Evolutionary conservation across 352 stramenopile species (phyloP).

Genomic region (Thraustotheca clavata): DNA sequence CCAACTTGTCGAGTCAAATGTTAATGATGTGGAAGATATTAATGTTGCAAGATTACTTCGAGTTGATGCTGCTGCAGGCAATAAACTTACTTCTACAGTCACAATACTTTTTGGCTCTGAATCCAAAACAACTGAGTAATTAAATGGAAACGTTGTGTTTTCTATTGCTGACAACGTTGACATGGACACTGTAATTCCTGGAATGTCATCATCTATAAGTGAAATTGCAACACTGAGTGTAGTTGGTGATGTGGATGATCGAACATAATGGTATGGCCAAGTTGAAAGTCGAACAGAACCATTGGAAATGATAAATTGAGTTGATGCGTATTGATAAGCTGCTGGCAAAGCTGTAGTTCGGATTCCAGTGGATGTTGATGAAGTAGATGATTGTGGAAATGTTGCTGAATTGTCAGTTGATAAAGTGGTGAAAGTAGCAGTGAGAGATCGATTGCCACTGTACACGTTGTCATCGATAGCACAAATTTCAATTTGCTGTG

Average conservation of each 20-base stretch:
- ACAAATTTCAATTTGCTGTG: conserved; percentile 42
- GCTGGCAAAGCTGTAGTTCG: conserved; percentile 24
- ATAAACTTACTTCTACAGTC: conserved; percentile 27
- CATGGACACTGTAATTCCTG: conserved; percentile 41
- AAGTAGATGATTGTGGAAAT: conserved; percentile 25
- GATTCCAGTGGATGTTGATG: conserved; percentile 18
- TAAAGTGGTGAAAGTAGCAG: conserved; percentile 26
- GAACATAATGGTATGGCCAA: conserved; percentile 36
- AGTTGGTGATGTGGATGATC: conserved; percentile 34
- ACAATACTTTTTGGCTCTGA: conserved; percentile 46
- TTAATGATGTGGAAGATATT: conserved; percentile 35
- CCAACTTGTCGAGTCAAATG: conserved; percentile 44
- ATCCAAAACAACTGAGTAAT: conserved; percentile 51
- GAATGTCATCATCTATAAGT: conserved; percentile 56
- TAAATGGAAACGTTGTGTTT: conserved; percentile 28
- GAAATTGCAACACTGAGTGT: conserved; percentile 25
- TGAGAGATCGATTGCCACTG: conserved; percentile 39
- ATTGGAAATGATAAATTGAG: conserved; percentile 32
- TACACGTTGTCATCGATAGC: conserved; percentile 57
- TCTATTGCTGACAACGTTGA: conserved; percentile 36
- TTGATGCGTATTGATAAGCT: conserved; percentile 27
- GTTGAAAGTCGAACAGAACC: conserved; percentile 18
- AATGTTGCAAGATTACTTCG: conserved; percentile 27
- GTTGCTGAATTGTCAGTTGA: conserved; percentile 26
- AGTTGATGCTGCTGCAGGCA: background rate